phyloP scores from a whole-genome alignment of 495 filamentous ascomycete species.

The Aspergillus coremiiformis region DNA sequence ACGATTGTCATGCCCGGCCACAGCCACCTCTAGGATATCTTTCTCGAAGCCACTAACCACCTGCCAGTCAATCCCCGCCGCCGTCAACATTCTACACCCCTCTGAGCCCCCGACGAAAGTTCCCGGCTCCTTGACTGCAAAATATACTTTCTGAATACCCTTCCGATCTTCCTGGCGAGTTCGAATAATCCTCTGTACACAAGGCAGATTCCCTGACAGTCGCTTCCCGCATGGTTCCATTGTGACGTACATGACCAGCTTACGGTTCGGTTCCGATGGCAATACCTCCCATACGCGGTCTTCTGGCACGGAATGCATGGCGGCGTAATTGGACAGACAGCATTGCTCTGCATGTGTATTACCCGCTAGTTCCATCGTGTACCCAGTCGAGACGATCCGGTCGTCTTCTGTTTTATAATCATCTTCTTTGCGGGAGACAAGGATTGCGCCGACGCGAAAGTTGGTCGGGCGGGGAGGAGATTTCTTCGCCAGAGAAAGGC shows the following conservation, averaged over 20 bases:
- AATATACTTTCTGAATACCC: conserved; percentile 70
- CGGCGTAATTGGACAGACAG: conserved; percentile 71
- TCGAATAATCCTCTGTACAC: conserved; percentile 69
- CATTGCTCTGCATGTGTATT: conserved; percentile 97
- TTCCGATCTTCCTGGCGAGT: conserved; percentile 36
- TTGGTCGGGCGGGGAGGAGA: conserved; percentile 84
- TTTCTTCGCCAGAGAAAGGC: conserved; percentile 63
- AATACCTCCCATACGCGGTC: conserved; percentile 50
- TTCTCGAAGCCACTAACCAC: conserved; percentile 69
- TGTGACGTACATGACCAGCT: conserved; percentile 75
- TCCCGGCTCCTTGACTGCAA: conserved; percentile 81
- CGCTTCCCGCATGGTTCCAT: conserved; percentile 87
- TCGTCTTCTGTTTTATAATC: conserved; percentile 37
- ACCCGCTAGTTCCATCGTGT: conserved; percentile 81
- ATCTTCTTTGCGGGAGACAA: conserved; percentile 49
- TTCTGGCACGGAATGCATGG: conserved; percentile 42
- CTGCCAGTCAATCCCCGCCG: conserved; percentile 66
- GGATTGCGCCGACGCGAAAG: conserved; percentile 83
- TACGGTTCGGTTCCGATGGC: conserved; percentile 31
- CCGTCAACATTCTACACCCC: conserved; percentile 60
- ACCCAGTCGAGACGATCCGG: conserved; percentile 70
- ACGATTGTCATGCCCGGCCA: conserved; percentile 61
- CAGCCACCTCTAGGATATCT: conserved; percentile 74
- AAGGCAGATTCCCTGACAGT: conserved; percentile 73
- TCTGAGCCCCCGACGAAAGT: conserved; percentile 79